Evolutionary conservation across 2,329 filamentous ascomycete species (phyloP).

Genomic region (Ophiostoma quercus): DNA sequence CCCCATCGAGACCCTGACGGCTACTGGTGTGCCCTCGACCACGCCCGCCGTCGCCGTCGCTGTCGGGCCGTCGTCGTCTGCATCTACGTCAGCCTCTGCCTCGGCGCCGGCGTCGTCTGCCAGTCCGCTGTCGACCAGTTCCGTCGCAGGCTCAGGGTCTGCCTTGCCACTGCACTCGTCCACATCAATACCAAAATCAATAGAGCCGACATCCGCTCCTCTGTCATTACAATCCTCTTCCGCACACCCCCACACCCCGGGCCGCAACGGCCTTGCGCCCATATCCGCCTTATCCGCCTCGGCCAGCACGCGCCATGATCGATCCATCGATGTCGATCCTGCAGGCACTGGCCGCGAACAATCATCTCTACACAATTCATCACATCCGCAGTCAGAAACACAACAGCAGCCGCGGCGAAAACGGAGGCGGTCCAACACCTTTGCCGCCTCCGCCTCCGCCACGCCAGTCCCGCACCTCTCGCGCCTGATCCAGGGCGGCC

Average conservation of each 20-base stretch:
- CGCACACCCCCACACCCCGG: not conserved
- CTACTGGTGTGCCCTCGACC: not conserved
- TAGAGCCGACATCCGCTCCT: not conserved
- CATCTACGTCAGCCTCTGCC: not conserved
- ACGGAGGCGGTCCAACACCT: constrained; percentile 16
- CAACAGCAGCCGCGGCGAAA: constrained; percentile 17
- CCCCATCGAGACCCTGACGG: constrained; percentile 14
- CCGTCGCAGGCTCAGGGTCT: constrained; percentile 8
- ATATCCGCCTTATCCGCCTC: constrained; percentile 10
- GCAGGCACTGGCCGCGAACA: not conserved
- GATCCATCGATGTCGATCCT: constrained; percentile 16
- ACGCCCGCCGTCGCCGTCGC: constrained; percentile 4
- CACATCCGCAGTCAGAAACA: not conserved
- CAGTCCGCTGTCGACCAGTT: constrained; percentile 17
- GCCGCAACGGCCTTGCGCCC: constrained; percentile 18
- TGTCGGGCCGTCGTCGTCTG: not conserved
- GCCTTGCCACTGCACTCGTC: not conserved
- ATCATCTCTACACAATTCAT: not conserved
- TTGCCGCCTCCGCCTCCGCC: constrained; percentile 8
- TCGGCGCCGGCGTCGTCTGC: constrained; percentile 11
- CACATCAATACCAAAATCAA: not conserved
- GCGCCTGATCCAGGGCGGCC: constrained; percentile 34
- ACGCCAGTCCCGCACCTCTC: constrained; percentile 30
- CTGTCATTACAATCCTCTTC: not conserved
- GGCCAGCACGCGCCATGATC: constrained; percentile 14